Base-by-base conservation (phyloP, 2,329 filamentous ascomycete genomes). In the Arthrobotrys entomopaga region DNA sequence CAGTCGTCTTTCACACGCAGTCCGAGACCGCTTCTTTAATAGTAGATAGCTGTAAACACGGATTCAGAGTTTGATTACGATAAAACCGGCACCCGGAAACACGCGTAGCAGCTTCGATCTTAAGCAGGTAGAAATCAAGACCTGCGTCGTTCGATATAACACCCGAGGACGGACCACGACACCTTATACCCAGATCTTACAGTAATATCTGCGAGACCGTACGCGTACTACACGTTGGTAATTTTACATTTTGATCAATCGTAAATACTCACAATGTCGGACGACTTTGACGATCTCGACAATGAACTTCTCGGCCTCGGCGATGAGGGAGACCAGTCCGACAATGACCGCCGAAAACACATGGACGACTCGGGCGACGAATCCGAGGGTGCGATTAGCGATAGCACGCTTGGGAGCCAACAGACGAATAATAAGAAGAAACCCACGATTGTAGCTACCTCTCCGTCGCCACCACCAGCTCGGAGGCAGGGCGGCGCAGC, bases 241-340 rank as follows among this genome's bases (percentile, higher is more conserved):
- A 15, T 46, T 46, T 46, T 46, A 15, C 15, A 46, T 50, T 24
- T 13, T 16, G n/a, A 50, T 11, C 20, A 50, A 50, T 50, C 46
- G 19, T 50, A 50, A 13, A 50, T 20, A 50, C 46, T 26, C 16
- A 69, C 20, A 34, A 74, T 74, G 70, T 67, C 70, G 19, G 70
- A 74, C 58, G 71, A 64, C 54, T 65, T 75, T 42, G 71, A 75
- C 20, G 71, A 75, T 16, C 65, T 75, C 16, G 71, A 75, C 34
- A 64, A 75, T 49, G 71, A 75, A 29, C 65, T 75, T 20, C 59
- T 75, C 48, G 71, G 65, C 15, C 71, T 70, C 63, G 71, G 69
- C 50, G 63, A 74, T 50, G 71, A 75, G 40, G 65, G 65, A 22
- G 65, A 70, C 34, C 59, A 59, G 11, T 65, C 65, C 29, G 70